Conservation (phyloP, 2,329 filamentous ascomycete species). For the Paraconiothyrium brasiliense region DNA sequence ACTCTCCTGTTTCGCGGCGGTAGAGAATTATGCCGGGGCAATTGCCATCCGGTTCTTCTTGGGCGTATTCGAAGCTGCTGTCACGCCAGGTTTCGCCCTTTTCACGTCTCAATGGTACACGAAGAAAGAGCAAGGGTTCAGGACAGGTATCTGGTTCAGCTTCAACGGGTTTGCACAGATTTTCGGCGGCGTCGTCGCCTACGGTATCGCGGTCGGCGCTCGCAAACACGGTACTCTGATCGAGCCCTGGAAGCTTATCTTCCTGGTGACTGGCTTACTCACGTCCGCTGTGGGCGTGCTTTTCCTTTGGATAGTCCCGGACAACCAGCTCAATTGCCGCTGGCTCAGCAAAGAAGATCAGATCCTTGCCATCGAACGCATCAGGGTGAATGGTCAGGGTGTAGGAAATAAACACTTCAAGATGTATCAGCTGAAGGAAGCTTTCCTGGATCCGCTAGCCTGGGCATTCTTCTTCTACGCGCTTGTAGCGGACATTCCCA, state of each 20-base stretch:
- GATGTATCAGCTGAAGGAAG: conserved; percentile 70
- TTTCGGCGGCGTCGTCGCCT: conserved; percentile 69
- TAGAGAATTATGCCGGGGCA: conserved; percentile 67
- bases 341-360: conserved; percentile 74
- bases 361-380: conserved; percentile 73
- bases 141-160: conserved; percentile 73
- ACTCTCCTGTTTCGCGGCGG: conserved; percentile 70
- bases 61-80: conserved; percentile 73
- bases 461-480: conserved; percentile 70
- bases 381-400: conserved; percentile 79
- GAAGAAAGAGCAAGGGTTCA: conserved; percentile 70
- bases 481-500: conserved; percentile 65
- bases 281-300: conserved; percentile 53
- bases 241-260: conserved; percentile 71
- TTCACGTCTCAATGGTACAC: conserved; percentile 79
- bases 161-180: conserved; percentile 73
- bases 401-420: conserved; percentile 77
- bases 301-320: conserved; percentile 61
- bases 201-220: conserved; percentile 68
- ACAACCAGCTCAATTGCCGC: conserved; percentile 68
- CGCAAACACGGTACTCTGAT: conserved; percentile 65
- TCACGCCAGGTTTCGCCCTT: conserved; percentile 74
- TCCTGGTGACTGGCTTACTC: conserved; percentile 56
- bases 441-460: conserved; percentile 65
- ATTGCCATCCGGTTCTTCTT: conserved; percentile 74